Evolutionary conservation across 106 monocot genomes (phyloP), one percentile per base, ranked within the genome.

Genomic region (Allium fistulosum): DNA sequence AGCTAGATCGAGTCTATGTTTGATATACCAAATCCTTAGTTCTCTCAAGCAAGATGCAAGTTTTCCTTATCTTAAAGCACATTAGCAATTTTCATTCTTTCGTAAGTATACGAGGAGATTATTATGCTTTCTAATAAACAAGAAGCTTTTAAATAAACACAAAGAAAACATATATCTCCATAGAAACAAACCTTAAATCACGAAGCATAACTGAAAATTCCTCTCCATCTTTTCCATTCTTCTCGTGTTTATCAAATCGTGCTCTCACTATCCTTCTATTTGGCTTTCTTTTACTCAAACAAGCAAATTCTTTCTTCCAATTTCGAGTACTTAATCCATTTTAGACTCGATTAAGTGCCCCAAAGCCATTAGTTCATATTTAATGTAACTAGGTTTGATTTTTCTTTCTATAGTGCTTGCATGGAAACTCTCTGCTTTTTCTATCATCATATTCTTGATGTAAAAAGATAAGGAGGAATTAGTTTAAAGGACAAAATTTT

Each of bases 101-200:
- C n/a, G n/a, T n/a, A 69, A 92, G 52, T 63, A 86, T 87, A 67
- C 89, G 73, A 26, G 86, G 86, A 91, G 89, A 92, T 61, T 74
- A 75, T 16, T 75, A 71, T 49, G 84, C 86, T n/a, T n/a, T n/a
- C n/a, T n/a, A n/a, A n/a, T n/a, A n/a, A n/a, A n/a, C n/a, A n/a
- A n/a, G n/a, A n/a, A n/a, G n/a, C n/a, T 61, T 82, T 81, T 9
- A 71, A 83, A 71, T 97, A 92, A 11, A 86, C 88, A 7, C 80
- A 65, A 62, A 92, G 80, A 73, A 97, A 63, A 8, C 72, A 65
- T 97, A 92, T 0, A 89, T 73, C 77, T 80, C 76, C 4, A 86
- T 92, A 10, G 80, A n/a, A n/a, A n/a, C n/a, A 86, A 52, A 87
- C 4, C 92, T 91, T 17, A 77, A 84, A 48, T 71, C 70, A 7